These are phyloP conservation scores for Trichoderma asperelloides DNA, from an alignment of 495 filamentous ascomycete species.

Conservation along the genomic window DNA sequence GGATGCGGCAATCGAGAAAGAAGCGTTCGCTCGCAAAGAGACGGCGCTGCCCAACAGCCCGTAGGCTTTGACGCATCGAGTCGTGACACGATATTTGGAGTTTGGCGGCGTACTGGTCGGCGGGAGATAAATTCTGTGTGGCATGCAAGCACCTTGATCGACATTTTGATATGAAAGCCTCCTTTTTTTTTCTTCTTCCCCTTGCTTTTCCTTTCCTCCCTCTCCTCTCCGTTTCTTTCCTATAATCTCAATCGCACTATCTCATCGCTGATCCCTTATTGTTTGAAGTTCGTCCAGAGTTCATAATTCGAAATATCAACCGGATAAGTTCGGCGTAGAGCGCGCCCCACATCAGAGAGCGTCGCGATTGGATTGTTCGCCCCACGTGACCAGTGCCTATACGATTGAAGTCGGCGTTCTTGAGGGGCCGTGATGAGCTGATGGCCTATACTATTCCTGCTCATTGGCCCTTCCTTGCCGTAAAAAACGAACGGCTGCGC, in stretches of 20 bases:
- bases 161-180: not conserved
- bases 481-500: not conserved
- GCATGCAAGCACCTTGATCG: not conserved
- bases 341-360: conserved; percentile 1
- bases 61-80: not conserved
- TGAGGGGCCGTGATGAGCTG: conserved; percentile 5
- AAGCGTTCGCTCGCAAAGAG: conserved; percentile 46
- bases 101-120: not conserved
- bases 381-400: not conserved
- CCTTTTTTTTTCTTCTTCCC: not conserved
- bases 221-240: not conserved
- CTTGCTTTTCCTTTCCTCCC: not conserved
- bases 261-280: not conserved
- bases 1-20: conserved; percentile 73
- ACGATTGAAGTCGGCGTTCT: not conserved
- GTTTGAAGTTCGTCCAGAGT: not conserved
- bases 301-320: not conserved
- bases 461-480: conserved; percentile 6
- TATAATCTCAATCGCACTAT: not conserved
- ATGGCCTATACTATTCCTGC: conserved; percentile 6
- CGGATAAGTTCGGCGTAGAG: not conserved
- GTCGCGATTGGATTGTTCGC: not conserved
- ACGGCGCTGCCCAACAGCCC: not conserved
- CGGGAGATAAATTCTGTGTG: not conserved
- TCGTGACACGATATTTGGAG: not conserved